phyloP scores from a whole-genome alignment of 1,139 yeast species.

The Arxiozyma heterogenica region DNA sequence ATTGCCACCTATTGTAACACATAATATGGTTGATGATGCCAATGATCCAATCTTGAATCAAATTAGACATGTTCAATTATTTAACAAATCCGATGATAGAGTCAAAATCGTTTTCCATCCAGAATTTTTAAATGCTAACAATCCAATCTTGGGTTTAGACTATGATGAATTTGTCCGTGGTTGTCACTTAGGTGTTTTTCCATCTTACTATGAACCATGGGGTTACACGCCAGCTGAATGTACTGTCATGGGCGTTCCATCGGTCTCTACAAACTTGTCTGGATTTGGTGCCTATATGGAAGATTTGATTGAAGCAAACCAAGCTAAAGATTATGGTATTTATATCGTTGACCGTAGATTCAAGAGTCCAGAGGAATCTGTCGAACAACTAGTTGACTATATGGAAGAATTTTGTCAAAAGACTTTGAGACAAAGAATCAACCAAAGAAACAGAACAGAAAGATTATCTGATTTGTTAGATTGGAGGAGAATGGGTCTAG shows the following conservation, averaged over 20 bases:
- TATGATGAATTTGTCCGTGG: conserved; percentile 98
- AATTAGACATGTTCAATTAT: conserved; percentile 82
- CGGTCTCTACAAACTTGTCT: conserved; percentile 92
- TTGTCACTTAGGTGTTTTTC: conserved; percentile 96
- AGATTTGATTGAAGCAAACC: conserved; percentile 76
- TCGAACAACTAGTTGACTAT: conserved; percentile 78
- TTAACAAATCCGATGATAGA: conserved; percentile 82
- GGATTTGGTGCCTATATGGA: conserved; percentile 99
- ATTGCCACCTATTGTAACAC: conserved; percentile 95
- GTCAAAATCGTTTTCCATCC: conserved; percentile 97
- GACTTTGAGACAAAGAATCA: conserved; percentile 93
- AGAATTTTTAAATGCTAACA: conserved; percentile 88
- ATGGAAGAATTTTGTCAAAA: conserved; percentile 85
- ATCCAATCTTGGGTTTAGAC: conserved; percentile 86
- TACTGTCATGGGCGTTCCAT: conserved; percentile 98
- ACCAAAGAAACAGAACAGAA: conserved; percentile 95
- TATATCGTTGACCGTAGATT: conserved; percentile 92
- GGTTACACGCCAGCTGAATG: conserved; percentile 99
- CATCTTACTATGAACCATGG: conserved; percentile 98
- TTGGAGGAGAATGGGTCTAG: conserved; percentile 98
- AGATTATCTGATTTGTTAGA: conserved; percentile 85
- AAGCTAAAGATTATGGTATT: conserved; percentile 87
- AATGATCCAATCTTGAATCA: conserved; percentile 87
- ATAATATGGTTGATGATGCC: conserved; percentile 89
- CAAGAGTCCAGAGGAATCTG: conserved; percentile 89